phyloP scores from a whole-genome alignment of 495 filamentous ascomycete species.

The Trichoderma reesei region DNA sequence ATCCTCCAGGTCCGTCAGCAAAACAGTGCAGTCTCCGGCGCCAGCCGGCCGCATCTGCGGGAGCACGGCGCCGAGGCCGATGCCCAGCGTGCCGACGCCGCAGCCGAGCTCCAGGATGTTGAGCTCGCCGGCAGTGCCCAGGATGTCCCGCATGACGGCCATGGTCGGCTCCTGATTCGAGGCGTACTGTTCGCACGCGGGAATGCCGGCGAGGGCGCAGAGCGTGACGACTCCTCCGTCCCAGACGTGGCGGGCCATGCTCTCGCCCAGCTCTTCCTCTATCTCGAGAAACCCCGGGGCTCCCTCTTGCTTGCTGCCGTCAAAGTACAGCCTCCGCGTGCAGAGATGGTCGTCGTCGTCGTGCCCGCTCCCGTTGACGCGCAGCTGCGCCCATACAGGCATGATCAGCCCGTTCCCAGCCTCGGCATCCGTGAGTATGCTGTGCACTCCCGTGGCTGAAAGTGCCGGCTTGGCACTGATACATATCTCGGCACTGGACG shows the following conservation, averaged over 20 bases:
- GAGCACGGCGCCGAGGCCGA: conserved; percentile 49
- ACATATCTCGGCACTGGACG: too few species aligned
- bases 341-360: too few species aligned
- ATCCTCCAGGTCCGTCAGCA: conserved; percentile 77
- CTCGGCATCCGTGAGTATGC: too few species aligned
- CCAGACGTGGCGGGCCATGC: conserved; percentile 93
- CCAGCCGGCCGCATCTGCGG: conserved; percentile 12
- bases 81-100: conserved; percentile 78
- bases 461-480: too few species aligned
- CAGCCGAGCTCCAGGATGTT: conserved; percentile 69
- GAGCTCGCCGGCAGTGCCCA: conserved; percentile 20
- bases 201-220: conserved; percentile 21
- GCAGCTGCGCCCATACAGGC: too few species aligned
- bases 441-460: too few species aligned
- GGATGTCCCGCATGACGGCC: conserved; percentile 10
- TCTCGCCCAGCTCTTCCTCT: conserved; percentile 57
- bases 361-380: too few species aligned
- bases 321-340: too few species aligned
- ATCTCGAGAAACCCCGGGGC: too few species aligned
- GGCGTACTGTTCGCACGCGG: too few species aligned
- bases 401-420: too few species aligned
- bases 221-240: conserved; percentile 41
- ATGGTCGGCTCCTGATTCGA: conserved; percentile 11
- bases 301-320: too few species aligned
- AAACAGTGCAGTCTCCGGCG: conserved; percentile 31